Evolutionary conservation across 805 yeast species (phyloP).

Genomic region (Zygotorulaspora chibaensis): DNA sequence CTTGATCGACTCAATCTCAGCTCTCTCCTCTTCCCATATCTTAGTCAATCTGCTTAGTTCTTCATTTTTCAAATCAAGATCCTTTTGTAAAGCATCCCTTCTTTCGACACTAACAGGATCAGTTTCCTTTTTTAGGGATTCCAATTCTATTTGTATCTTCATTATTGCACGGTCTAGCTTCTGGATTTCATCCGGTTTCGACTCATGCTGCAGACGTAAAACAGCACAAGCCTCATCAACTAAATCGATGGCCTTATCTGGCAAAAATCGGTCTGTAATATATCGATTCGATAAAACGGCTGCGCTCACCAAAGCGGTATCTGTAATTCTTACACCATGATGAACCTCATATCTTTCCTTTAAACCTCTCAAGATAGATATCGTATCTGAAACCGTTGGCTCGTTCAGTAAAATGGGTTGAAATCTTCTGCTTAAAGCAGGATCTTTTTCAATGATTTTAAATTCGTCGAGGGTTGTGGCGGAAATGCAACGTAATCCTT

Average conservation of each 20-base stretch:
- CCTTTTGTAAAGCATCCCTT: constrained; percentile 64
- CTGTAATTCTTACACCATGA: constrained; percentile 93
- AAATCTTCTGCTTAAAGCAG: constrained; percentile 90
- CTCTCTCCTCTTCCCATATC: constrained; percentile 82
- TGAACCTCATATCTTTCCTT: constrained; percentile 95
- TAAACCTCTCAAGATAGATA: constrained; percentile 86
- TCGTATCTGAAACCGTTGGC: constrained; percentile 87
- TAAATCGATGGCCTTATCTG: constrained; percentile 94
- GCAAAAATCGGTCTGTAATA: constrained; percentile 84
- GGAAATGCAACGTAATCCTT: constrained; percentile 93
- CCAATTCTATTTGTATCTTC: constrained; percentile 93
- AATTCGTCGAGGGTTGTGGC: constrained; percentile 96
- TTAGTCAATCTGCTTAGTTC: constrained; percentile 71
- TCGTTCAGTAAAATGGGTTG: constrained; percentile 83
- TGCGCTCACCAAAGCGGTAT: constrained; percentile 89
- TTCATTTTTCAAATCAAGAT: constrained; percentile 54
- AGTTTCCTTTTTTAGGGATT: constrained; percentile 87
- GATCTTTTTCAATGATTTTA: constrained; percentile 92
- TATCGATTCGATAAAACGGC: constrained; percentile 87
- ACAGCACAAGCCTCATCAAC: constrained; percentile 98
- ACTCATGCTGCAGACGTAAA: constrained; percentile 88
- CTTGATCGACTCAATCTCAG: constrained; percentile 72
- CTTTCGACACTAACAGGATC: constrained; percentile 81
- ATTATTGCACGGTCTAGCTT: constrained; percentile 82
- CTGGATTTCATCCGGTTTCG: constrained; percentile 92